These are phyloP conservation scores for Zygosaccharomyces sapae DNA, from an alignment of 1,139 yeast species.

Conservation along the genomic window DNA sequence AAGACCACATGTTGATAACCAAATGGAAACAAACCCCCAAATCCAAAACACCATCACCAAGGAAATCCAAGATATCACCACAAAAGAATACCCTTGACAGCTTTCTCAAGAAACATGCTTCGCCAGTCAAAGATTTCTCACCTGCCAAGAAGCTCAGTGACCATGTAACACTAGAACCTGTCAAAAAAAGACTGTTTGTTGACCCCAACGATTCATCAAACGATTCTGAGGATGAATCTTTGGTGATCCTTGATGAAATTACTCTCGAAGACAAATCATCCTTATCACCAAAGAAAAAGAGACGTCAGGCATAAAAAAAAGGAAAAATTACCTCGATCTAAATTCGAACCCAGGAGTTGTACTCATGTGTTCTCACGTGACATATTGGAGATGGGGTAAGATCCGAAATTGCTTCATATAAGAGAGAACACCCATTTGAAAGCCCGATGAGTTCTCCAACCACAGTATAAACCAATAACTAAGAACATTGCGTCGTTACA, in stretches of 20 bases:
- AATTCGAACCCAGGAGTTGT: not conserved
- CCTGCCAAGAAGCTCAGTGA: conserved; percentile 1
- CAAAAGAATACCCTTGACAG: conserved; percentile 29
- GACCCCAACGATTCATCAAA: conserved; percentile 10
- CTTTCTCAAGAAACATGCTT: conserved; percentile 23
- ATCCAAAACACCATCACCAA: conserved; percentile 9
- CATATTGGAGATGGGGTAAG: too few relatives aligned
- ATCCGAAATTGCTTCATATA: not conserved
- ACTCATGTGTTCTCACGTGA: conserved; percentile 2
- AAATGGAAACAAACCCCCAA: conserved; percentile 3
- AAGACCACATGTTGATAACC: conserved; percentile 15
- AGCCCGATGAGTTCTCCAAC: not conserved
- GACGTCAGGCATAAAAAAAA: not conserved
- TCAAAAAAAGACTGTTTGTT: conserved; percentile 23
- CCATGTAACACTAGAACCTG: conserved; percentile 9
- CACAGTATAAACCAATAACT: not conserved
- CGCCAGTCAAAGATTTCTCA: conserved; percentile 17
- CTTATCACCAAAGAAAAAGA: not conserved
- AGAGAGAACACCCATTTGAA: not conserved
- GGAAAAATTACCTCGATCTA: too few relatives aligned
- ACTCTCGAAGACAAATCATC: not conserved
- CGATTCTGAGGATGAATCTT: conserved; percentile 19
- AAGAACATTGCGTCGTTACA: not conserved
- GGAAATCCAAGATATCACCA: conserved; percentile 11
- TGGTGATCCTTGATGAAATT: conserved; percentile 23